Base-by-base conservation (phyloP, 129 eudicot species). In the Logfia minima region DNA sequence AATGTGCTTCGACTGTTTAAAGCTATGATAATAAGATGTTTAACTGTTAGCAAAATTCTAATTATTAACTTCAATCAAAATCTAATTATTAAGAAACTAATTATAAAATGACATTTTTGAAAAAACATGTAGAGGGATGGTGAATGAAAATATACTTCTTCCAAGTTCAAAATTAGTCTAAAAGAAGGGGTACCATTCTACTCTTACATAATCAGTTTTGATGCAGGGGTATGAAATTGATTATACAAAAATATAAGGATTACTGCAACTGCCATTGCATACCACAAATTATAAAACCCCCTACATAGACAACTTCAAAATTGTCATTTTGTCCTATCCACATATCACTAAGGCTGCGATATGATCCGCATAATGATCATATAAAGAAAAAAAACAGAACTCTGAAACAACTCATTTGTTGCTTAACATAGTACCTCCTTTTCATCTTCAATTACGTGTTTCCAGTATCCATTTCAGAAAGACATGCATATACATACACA, bases 381-480 rank as follows among this genome's bases (percentile, higher is more conserved):
- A 34, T 24, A 65, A 26, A 64, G 66, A 80, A 48, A 11, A 24
- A 43, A 48, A 3, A 72, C 60, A 48, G 45, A 24, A 64, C 23
- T 52, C 35, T 19, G 68, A 52, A 43, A 72, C 0, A 65, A 37
- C 24, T 72, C 78, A 63, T 34, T 35, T 43, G 2, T 39, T 60
- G 22, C 73, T 71, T 61, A 62, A 53, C 37, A 61, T 64, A 29
- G 63, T 52, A 26, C 45, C 58, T 29, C 26, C 5, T 64, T 64
- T 79, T 72, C 74, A 65, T 64, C 67, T 52, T 51, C 21, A 21
- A 29, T 61, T 48, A 48, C 55, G 28, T 21, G 14, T 61, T 78
- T 60, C 70, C 71, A 43, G 45, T 17, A 61, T 60, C 63, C 53
- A 78, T 45, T 78, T 78, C 32, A 63, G 64, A 55, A 31, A 76